Evolutionary conservation across 2,329 filamentous ascomycete species (phyloP).

Genomic region (Ceratocystis colombiana): DNA sequence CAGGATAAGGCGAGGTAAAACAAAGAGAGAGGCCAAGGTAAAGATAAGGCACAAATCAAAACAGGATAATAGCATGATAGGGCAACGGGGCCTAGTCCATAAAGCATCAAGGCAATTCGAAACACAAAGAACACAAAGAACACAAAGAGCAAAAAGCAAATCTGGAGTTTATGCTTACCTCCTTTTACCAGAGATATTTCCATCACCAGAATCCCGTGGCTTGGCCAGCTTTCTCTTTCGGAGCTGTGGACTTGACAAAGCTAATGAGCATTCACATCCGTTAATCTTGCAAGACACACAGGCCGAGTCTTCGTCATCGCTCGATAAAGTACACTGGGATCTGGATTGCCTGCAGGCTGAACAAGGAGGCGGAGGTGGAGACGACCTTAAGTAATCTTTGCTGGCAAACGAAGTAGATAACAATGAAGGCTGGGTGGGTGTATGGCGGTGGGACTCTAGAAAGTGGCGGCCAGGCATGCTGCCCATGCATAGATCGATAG

Average conservation of each 20-base stretch:
- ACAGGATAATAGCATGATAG: background rate
- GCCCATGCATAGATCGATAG: slow-evolving; percentile 41
- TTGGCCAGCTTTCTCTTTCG: slow-evolving; percentile 70
- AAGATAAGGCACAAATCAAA: too few relatives aligned
- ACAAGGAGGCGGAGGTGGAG: slow-evolving; percentile 40
- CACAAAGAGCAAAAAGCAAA: background rate
- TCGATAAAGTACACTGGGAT: slow-evolving; percentile 59
- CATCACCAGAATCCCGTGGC: slow-evolving; percentile 37
- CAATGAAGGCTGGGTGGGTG: background rate
- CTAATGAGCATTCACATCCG: slow-evolving; percentile 68
- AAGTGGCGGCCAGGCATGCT: slow-evolving; percentile 34
- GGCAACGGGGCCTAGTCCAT: background rate
- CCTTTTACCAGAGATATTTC: slow-evolving; percentile 55
- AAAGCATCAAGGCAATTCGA: background rate
- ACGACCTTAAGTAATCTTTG: slow-evolving; percentile 25
- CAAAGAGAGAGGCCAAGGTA: background rate
- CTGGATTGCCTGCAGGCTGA: slow-evolving; percentile 66
- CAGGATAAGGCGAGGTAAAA: too few relatives aligned
- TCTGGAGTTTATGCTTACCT: slow-evolving; percentile 48
- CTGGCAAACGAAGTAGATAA: slow-evolving; percentile 41
- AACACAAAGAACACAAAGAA: background rate
- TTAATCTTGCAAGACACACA: slow-evolving; percentile 71
- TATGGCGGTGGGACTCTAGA: slow-evolving; percentile 19
- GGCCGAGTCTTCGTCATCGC: slow-evolving; percentile 59
- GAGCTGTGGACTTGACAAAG: slow-evolving; percentile 58